phyloP scores from a whole-genome alignment of 2,329 filamentous ascomycete species.

The Arthrobotrys entomopaga region DNA sequence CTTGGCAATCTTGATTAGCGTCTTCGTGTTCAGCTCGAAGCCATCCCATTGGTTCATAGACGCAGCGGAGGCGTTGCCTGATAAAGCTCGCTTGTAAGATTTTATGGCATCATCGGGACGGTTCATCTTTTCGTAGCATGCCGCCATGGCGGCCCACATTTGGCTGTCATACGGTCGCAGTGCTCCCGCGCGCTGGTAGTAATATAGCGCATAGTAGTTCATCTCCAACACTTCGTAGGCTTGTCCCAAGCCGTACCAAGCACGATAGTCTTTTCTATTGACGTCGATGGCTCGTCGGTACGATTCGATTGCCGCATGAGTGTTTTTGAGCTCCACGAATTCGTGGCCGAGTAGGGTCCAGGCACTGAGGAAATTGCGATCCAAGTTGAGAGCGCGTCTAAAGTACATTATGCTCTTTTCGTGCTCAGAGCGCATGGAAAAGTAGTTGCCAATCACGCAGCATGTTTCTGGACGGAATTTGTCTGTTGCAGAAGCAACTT shows the following conservation, averaged over 20 bases:
- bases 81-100: slow-evolving; percentile 88
- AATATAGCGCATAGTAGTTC: slow-evolving; percentile 96
- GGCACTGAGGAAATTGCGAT: slow-evolving; percentile 88
- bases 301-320: slow-evolving; percentile 95
- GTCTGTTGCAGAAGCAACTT: slow-evolving; percentile 88
- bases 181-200: slow-evolving; percentile 94
- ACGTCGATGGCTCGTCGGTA: slow-evolving; percentile 92
- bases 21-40: slow-evolving; percentile 83
- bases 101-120: slow-evolving; percentile 91
- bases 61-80: slow-evolving; percentile 69
- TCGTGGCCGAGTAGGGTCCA: slow-evolving; percentile 99
- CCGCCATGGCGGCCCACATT: slow-evolving; percentile 97
- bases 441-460: slow-evolving; percentile 97
- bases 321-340: slow-evolving; percentile 98
- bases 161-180: slow-evolving; percentile 96
- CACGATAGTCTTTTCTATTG: slow-evolving; percentile 94
- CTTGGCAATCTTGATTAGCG: slow-evolving; percentile 85
- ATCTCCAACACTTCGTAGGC: slow-evolving; percentile 98
- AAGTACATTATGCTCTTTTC: slow-evolving; percentile 99
- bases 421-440: slow-evolving; percentile 90
- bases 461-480: slow-evolving; percentile 97
- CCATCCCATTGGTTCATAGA: slow-evolving; percentile 66
- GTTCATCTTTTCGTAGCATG: slow-evolving; percentile 89
- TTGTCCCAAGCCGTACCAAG: slow-evolving; percentile 96
- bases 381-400: slow-evolving; percentile 86